A percentile compares a stretch with the other conserved stretches of the same genome.
Conservation (phyloP, 140 eudicot species). For the Oenanthe javanica region DNA sequence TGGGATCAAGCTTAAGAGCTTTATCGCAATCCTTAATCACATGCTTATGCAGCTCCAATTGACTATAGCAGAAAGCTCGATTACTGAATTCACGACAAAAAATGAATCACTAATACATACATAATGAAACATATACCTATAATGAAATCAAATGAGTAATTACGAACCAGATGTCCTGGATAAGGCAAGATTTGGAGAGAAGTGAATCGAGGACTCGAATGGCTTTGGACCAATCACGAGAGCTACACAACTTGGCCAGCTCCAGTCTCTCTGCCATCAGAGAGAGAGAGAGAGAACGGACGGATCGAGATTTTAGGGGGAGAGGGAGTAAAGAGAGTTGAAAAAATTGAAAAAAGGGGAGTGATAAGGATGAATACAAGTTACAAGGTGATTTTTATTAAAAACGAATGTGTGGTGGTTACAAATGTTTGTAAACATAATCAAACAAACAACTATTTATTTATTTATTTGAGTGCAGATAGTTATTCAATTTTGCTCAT, state of each 20-base stretch:
- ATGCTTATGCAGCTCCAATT: slow-evolving; percentile 95
- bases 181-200: slow-evolving; percentile 53
- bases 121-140: not conserved
- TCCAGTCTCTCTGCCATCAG: slow-evolving; percentile 66
- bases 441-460: no score
- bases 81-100: slow-evolving; percentile 42
- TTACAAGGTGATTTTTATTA: no score
- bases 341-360: not conserved
- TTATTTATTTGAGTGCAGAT: no score
- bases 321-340: not conserved
- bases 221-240: slow-evolving; percentile 99
- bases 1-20: slow-evolving; percentile 84
- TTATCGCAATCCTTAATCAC: slow-evolving; percentile 92
- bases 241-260: slow-evolving; percentile 76
- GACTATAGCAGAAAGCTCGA: slow-evolving; percentile 96
- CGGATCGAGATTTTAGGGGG: not conserved
- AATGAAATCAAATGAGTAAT: not conserved
- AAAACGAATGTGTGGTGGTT: no score
- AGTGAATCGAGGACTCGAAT: slow-evolving; percentile 92
- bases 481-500: no score
- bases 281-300: not conserved
- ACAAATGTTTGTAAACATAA: no score
- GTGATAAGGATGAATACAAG: not conserved
- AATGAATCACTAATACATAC: not conserved
- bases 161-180: slow-evolving; percentile 84